These are phyloP conservation scores for Rhypophila decipiens DNA, from an alignment of 495 filamentous ascomycete species.

Conservation along the genomic window DNA sequence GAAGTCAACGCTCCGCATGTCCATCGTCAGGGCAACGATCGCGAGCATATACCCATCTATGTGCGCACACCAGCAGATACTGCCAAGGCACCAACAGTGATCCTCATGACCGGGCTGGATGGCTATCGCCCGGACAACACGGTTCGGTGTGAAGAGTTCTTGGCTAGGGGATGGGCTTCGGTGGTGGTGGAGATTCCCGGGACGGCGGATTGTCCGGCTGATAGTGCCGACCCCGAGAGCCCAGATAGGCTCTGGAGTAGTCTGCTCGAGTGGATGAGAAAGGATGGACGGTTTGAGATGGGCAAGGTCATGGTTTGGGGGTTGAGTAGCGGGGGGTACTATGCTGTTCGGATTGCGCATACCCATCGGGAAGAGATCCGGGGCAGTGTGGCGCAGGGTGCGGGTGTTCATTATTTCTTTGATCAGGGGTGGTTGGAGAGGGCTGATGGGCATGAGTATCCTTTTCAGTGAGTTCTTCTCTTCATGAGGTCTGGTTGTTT, in stretches of 20 bases:
- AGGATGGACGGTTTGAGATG: constrained; percentile 55
- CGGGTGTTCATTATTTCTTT: constrained; percentile 67
- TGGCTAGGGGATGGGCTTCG: constrained; percentile 51
- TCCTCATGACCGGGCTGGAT: constrained; percentile 72
- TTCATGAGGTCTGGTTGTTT: neutral
- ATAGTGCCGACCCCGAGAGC: constrained; percentile 40
- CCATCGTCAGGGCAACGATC: constrained; percentile 37
- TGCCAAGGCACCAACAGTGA: constrained; percentile 48
- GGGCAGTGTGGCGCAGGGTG: constrained; percentile 64
- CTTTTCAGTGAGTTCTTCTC: constrained; percentile 51
- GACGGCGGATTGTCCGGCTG: constrained; percentile 71
- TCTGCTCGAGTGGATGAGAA: constrained; percentile 60
- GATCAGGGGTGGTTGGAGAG: constrained; percentile 55
- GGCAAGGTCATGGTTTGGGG: constrained; percentile 62
- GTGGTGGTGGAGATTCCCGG: constrained; percentile 72
- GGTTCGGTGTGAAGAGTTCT: constrained; percentile 60
- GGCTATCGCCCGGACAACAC: constrained; percentile 76
- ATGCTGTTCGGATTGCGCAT: constrained; percentile 67
- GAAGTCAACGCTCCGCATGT: constrained; percentile 59
- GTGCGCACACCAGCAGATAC: constrained; percentile 47
- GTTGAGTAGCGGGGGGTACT: constrained; percentile 69
- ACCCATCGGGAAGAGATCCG: constrained; percentile 55
- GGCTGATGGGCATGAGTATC: constrained; percentile 72
- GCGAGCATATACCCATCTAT: constrained; percentile 57
- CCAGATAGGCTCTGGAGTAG: constrained; percentile 57